A percentile compares a stretch with the other conserved stretches of the same genome.
Evolutionary conservation across 805 yeast species (phyloP).

Genomic region (Yarrowia bubula): DNA sequence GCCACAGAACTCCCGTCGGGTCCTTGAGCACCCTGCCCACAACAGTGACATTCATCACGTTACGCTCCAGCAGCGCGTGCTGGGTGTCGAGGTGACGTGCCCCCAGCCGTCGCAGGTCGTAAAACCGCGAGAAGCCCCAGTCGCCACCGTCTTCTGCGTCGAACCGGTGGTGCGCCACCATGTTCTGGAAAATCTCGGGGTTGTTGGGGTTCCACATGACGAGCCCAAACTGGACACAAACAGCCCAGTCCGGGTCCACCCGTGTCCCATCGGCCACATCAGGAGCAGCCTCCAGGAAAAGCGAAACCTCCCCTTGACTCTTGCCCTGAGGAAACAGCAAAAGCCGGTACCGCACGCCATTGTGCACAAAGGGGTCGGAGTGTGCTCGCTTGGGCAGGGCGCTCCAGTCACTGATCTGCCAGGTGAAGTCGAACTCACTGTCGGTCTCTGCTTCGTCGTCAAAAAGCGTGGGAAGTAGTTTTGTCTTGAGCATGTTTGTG

Average conservation of each 20-base stretch:
- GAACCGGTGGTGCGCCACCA: slow-evolving; percentile 76
- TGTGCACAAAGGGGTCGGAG: slow-evolving; percentile 37
- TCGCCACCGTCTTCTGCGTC: slow-evolving; percentile 66
- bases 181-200: slow-evolving; percentile 57
- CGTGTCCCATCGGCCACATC: neutral
- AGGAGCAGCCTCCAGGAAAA: slow-evolving; percentile 74
- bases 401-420: slow-evolving; percentile 43
- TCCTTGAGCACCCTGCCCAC: slow-evolving; percentile 77
- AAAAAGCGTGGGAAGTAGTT: slow-evolving; percentile 27
- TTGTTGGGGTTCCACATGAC: slow-evolving; percentile 78
- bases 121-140: slow-evolving; percentile 91
- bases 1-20: slow-evolving; percentile 93
- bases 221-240: slow-evolving; percentile 88
- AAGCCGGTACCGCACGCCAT: slow-evolving; percentile 46
- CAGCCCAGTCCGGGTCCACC: slow-evolving; percentile 58
- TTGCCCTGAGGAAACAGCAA: slow-evolving; percentile 78
- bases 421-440: slow-evolving; percentile 34
- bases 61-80: slow-evolving; percentile 49
- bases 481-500: slow-evolving; percentile 5
- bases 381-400: slow-evolving; percentile 39
- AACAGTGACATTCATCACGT: slow-evolving; percentile 67
- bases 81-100: slow-evolving; percentile 41
- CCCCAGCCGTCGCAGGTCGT: slow-evolving; percentile 53
- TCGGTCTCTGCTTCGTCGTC: slow-evolving; percentile 37
- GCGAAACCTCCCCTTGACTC: slow-evolving; percentile 53